These are phyloP conservation scores for Alternaria ethzedia DNA, from an alignment of 2,329 filamentous ascomycete species.

Conservation along the genomic window DNA sequence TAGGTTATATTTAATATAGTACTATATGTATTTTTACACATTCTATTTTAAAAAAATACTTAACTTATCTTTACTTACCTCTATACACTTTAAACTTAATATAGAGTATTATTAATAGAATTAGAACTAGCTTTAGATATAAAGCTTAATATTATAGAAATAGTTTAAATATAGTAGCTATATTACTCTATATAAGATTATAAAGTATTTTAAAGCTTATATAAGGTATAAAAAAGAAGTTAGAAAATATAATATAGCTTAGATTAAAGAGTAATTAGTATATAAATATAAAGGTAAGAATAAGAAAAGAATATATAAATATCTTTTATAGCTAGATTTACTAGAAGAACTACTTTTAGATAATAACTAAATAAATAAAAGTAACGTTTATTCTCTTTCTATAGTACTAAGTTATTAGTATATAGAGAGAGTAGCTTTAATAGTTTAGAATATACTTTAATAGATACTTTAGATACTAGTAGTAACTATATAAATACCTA, in stretches of 20 bases:
- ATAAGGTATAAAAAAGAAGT: background rate
- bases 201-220: background rate
- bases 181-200: background rate
- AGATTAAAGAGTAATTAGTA: background rate
- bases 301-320: background rate
- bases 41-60: background rate
- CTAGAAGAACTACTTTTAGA: background rate
- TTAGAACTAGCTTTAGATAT: background rate
- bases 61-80: background rate
- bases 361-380: background rate
- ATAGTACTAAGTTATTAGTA: background rate
- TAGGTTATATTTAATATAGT: background rate
- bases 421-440: background rate
- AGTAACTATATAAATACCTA: slow-evolving; percentile 3
- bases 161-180: background rate
- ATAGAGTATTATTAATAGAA: background rate
- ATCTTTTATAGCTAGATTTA: background rate
- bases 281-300: background rate
- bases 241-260: background rate
- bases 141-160: background rate
- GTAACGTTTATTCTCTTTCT: background rate
- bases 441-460: background rate
- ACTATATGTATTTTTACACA: background rate
- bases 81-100: background rate
- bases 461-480: background rate